These are phyloP conservation scores for Staphylotrichum tortipilum DNA, from an alignment of 495 filamentous ascomycete species.

Conservation along the genomic window DNA sequence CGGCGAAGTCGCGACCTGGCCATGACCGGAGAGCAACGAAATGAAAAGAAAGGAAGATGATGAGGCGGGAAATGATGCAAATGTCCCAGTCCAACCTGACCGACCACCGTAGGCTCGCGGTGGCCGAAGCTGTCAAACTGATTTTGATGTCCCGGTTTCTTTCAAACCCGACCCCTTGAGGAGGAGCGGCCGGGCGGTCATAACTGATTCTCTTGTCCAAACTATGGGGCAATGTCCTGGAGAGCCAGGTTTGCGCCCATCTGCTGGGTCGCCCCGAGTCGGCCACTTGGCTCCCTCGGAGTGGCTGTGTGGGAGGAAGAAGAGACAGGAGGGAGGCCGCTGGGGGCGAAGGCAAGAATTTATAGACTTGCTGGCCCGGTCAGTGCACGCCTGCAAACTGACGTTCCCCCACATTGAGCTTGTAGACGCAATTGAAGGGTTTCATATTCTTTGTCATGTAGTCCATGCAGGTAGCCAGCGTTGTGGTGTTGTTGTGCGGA, in stretches of 20 bases:
- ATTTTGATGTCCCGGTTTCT: neutral
- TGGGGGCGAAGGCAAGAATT: neutral
- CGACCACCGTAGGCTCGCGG: neutral
- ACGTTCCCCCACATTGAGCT: too few species aligned
- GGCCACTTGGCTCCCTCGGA: neutral
- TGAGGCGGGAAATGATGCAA: neutral
- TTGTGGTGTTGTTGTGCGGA: neutral
- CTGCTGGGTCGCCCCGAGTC: neutral
- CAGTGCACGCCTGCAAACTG: constrained; percentile 9
- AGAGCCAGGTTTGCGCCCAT: neutral
- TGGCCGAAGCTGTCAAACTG: neutral
- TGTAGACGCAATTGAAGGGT: neutral
- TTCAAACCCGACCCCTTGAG: neutral
- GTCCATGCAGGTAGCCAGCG: neutral
- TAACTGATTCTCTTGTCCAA: neutral
- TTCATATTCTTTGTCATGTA: neutral
- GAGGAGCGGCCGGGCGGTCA: neutral
- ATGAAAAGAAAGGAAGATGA: neutral
- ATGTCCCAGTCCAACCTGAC: neutral
- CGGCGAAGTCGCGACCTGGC: too few species aligned
- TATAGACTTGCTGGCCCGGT: neutral
- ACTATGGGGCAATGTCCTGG: neutral
- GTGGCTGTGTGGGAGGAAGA: neutral
- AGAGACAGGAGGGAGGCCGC: neutral
- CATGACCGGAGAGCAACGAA: too few species aligned